Evolutionary conservation across 2,329 filamentous ascomycete genomes (phyloP), one percentile per base, ranked within the genome.

Genomic region (Botrytis cinerea): DNA sequence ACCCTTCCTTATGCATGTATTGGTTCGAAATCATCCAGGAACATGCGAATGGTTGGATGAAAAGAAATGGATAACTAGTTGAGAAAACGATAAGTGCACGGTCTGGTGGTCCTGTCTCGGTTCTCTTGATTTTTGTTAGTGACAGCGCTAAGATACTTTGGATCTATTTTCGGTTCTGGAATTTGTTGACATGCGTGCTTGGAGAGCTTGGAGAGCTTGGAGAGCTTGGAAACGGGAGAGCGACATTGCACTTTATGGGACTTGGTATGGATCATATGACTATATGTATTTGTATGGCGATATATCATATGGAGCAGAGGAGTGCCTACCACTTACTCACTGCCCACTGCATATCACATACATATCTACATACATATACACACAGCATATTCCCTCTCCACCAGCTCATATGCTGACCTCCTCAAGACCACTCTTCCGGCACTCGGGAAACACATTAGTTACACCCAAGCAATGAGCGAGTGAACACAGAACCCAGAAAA

Each of bases 1-100:
- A 14, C 22, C 10, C 12, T 38, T 16, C 10, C 12, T 38, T 16
- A 16, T 54, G 22, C 59, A 20, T 35, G 25, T 20, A 60, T n/a
- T 62, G 60, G 40, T 40, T 62, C 60, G 35, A 62, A 62, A 62
- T n/a, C 35, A 40, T 62, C 22, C 35, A 40, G 59, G 35, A 25
- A 38, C 22, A 18, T n/a, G 40, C n/a, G 60, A 62, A 62, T 62
- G 60, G 60, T 62, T 62, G 60, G 60, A 62, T 40, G 59, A n/a
- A 61, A 61, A 61, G 59, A 51, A 51, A 51, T 51, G 48, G 48
- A 51, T 4, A 51, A 12, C 14, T 51, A n/a, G 48, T 51, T n/a
- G 25, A 51, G 48, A 40, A 62, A n/a, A 62, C 40, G 60, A 16
- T 40, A 62, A 59, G 51, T 22, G 54, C 59, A 40, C 22, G 32